These are phyloP conservation scores for Leptomonas pyrrhocoris DNA, from an alignment of 208 protist genomes.

Conservation along the genomic window DNA sequence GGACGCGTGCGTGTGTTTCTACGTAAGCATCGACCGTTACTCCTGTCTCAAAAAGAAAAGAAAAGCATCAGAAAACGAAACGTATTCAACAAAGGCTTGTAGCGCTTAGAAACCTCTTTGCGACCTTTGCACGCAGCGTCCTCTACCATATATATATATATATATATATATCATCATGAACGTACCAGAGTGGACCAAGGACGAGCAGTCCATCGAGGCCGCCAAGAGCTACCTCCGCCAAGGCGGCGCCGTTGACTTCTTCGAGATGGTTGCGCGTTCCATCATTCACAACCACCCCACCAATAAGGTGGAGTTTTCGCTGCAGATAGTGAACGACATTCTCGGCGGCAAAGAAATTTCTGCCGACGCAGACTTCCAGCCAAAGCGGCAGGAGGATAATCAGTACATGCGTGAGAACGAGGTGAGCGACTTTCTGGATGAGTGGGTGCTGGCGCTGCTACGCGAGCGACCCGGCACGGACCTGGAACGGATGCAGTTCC, in stretches of 20 bases:
- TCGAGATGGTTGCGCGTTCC: slow-evolving; percentile 81
- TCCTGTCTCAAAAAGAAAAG: too few species aligned
- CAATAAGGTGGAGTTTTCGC: slow-evolving; percentile 51
- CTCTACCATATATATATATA: too few species aligned
- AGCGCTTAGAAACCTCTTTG: not conserved
- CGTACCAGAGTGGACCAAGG: slow-evolving; percentile 78
- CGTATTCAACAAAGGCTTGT: too few species aligned
- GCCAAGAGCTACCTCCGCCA: slow-evolving; percentile 88
- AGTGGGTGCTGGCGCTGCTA: slow-evolving; percentile 87
- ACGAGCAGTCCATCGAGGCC: slow-evolving; percentile 82
- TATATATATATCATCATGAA: slow-evolving; percentile 30
- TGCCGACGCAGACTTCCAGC: slow-evolving; percentile 51
- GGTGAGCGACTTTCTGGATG: slow-evolving; percentile 87
- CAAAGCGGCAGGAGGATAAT: slow-evolving; percentile 72
- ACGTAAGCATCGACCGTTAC: too few species aligned
- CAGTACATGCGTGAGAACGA: slow-evolving; percentile 77
- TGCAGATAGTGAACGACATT: slow-evolving; percentile 73
- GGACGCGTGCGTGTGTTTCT: too few species aligned
- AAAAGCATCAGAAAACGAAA: too few species aligned
- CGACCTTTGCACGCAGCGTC: not conserved
- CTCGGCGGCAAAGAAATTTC: slow-evolving; percentile 59
- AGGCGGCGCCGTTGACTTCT: slow-evolving; percentile 86
- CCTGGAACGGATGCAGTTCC: slow-evolving; percentile 76
- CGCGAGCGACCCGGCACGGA: slow-evolving; percentile 64
- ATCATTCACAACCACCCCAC: slow-evolving; percentile 75